Conservation (phyloP, 2,329 filamentous ascomycete genomes). For the Curvularia sp. region DNA sequence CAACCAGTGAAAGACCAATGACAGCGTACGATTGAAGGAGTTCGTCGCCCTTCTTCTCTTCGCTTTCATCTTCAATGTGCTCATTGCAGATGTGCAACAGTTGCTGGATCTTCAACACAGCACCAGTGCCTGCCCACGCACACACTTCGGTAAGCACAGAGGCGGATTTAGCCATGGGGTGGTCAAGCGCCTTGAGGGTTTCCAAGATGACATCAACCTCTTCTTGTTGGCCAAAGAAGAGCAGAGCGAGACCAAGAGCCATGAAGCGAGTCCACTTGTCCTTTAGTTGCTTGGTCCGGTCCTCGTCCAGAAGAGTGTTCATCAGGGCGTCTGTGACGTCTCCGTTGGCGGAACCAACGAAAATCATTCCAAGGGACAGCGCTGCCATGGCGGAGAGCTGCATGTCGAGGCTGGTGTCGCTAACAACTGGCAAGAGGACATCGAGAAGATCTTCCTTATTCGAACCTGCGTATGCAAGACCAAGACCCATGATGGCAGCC, state of each 20-base stretch:
- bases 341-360: constrained; percentile 89
- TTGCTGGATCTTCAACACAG: constrained; percentile 96
- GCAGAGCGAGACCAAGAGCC: constrained; percentile 86
- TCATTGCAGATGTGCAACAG: constrained; percentile 98
- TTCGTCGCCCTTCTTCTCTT: constrained; percentile 90
- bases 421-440: constrained; percentile 83
- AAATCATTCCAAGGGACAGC: constrained; percentile 86
- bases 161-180: constrained; percentile 96
- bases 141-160: constrained; percentile 94
- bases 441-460: constrained; percentile 91
- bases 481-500: constrained; percentile 93
- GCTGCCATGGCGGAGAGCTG: constrained; percentile 96
- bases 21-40: constrained; percentile 96
- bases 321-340: constrained; percentile 93
- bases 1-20: constrained; percentile 88
- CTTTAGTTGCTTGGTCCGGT: constrained; percentile 86
- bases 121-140: constrained; percentile 96
- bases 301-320: constrained; percentile 90
- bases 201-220: constrained; percentile 98
- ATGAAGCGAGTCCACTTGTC: constrained; percentile 99
- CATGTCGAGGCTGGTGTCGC: constrained; percentile 85
- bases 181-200: constrained; percentile 94
- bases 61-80: constrained; percentile 90
- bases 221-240: constrained; percentile 97
- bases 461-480: constrained; percentile 91